These are phyloP conservation scores for Candida pseudoviswanathii DNA, from an alignment of 1,139 yeast genomes.

Conservation along the genomic window DNA sequence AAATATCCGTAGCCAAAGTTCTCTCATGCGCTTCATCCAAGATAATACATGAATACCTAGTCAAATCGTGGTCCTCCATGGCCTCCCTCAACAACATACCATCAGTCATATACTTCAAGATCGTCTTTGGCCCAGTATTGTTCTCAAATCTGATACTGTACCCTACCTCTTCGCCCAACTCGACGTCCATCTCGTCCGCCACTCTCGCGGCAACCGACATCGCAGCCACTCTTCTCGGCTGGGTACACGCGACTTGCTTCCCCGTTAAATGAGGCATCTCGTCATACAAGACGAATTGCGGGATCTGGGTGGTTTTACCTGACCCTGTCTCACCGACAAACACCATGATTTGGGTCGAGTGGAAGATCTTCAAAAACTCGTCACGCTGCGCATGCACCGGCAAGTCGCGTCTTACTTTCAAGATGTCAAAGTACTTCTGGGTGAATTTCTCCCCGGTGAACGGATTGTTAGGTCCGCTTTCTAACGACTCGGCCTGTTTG, in stretches of 20 bases:
- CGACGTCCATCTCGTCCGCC: constrained; percentile 94
- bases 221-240: constrained; percentile 97
- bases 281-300: constrained; percentile 91
- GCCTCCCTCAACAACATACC: constrained; percentile 98
- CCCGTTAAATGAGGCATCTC: constrained; percentile 85
- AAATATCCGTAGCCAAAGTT: constrained; percentile 92
- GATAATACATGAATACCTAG: constrained; percentile 83
- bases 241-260: constrained; percentile 91
- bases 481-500: constrained; percentile 63
- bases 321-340: constrained; percentile 99
- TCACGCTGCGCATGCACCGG: constrained; percentile 95
- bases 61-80: constrained; percentile 89
- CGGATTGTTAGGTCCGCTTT: constrained; percentile 68
- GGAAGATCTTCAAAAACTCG: constrained; percentile 82
- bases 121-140: constrained; percentile 75
- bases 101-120: constrained; percentile 95
- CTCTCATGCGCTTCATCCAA: constrained; percentile 99
- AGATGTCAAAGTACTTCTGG: constrained; percentile 71
- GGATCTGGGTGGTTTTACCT: constrained; percentile 96
- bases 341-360: constrained; percentile 90
- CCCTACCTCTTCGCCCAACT: constrained; percentile 90
- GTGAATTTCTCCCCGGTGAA: constrained; percentile 71
- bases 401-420: constrained; percentile 76
- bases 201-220: constrained; percentile 97
- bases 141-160: constrained; percentile 93